Base-by-base conservation (phyloP, 805 yeast genomes). In the Ogataea parapolymorpha region DNA sequence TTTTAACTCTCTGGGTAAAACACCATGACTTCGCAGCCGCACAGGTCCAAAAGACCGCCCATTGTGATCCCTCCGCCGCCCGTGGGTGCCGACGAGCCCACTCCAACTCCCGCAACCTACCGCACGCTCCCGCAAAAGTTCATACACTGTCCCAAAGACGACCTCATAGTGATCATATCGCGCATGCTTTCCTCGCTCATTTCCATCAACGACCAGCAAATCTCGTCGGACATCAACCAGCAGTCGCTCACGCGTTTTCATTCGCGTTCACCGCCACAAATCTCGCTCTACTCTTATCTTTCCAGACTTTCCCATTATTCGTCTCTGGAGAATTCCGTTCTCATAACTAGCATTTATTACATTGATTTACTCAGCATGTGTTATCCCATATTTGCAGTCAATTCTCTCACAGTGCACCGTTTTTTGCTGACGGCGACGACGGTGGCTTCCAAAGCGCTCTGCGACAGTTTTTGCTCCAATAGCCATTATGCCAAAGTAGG, bases 401-500 rank as follows among this genome's bases (percentile, higher is more conserved):
- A 88, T 63, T 85, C 96, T 2, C 75, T 93, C 60, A 91, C 99
- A 0, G 96, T 91, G 4, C 99, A 91, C 60, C 74, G 99, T 43
- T 93, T 89, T 55, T 64, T 91, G 39, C 70, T 91, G 29, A 90
- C 96, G 0, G 93, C 96, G 1, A 89, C 96, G 0, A 85, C 95
- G 45, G 79, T 91, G 2, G 95, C 93, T 0, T 82, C 91, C 49
- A 91, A 91, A 60, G 91, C 95, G 1, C 71, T 89, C 49, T 89
- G 96, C 62, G 99, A 91, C 65, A 83, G 90, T 18, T 91, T 93
- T 63, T 90, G 93, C 64, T 88, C 96, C 12, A 91, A 90, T 62
- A 75, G 82, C 32, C 96, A 93, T 62, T 91, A 93, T 56, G 95
- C 98, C 10, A 85, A 85, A 59, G 97, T 93, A 14, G 99, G 99